Conservation (phyloP, 352 stramenopile genomes). For the Phytophthora meadii region DNA sequence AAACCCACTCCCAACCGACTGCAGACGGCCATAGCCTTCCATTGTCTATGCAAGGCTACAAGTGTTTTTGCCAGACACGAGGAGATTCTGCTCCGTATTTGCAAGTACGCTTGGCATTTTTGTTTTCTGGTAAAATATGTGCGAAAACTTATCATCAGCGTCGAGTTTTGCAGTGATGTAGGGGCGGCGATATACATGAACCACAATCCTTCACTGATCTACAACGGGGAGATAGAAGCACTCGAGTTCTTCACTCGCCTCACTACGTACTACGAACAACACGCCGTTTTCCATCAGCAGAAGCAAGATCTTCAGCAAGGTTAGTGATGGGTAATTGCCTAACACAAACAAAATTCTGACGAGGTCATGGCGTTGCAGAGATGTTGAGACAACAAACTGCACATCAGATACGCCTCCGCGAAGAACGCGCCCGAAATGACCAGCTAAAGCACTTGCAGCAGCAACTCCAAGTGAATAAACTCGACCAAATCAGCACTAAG, state of each 20-base stretch:
- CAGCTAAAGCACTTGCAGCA: slow-evolving; percentile 60
- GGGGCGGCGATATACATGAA: slow-evolving; percentile 67
- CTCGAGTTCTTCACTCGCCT: slow-evolving; percentile 65
- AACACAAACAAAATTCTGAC: background rate
- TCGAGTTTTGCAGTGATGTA: slow-evolving; percentile 43
- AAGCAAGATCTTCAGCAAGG: slow-evolving; percentile 56
- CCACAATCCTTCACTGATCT: slow-evolving; percentile 32
- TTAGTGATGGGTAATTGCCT: slow-evolving; percentile 13
- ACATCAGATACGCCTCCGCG: slow-evolving; percentile 43
- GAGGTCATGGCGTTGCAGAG: slow-evolving; percentile 32
- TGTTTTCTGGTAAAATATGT: background rate
- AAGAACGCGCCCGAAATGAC: slow-evolving; percentile 43
- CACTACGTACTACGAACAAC: slow-evolving; percentile 73
- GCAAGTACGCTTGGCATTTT: slow-evolving; percentile 34
- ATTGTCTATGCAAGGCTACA: slow-evolving; percentile 73
- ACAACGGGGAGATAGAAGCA: slow-evolving; percentile 55
- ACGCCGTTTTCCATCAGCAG: slow-evolving; percentile 50
- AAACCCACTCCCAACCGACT: slow-evolving; percentile 73
- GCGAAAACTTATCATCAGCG: background rate
- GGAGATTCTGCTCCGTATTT: slow-evolving; percentile 61
- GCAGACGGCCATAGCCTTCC: slow-evolving; percentile 76
- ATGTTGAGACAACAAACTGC: slow-evolving; percentile 38
- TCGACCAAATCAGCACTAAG: slow-evolving; percentile 63
- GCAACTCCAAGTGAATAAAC: slow-evolving; percentile 50
- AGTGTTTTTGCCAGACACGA: slow-evolving; percentile 72